phyloP scores from a whole-genome alignment of 202 grass and related monocot genomes.

The Eragrostis tef region DNA sequence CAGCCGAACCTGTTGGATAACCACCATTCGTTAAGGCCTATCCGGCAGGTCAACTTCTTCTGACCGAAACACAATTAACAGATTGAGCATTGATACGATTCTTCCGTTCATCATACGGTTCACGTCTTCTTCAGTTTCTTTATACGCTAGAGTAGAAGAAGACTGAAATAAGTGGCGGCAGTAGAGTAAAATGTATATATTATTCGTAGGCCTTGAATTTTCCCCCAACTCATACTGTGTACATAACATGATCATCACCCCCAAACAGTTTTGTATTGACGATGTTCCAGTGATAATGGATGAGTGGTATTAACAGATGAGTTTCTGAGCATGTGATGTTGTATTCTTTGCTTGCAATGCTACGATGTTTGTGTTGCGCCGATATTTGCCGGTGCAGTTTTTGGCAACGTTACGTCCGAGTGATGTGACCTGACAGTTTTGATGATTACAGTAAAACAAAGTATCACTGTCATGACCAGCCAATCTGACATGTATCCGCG shows the following conservation, averaged over 20 bases:
- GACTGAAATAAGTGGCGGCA: constrained; percentile 42
- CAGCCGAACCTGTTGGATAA: constrained; percentile 62
- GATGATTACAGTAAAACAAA: background rate
- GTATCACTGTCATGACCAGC: background rate
- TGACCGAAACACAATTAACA: constrained; percentile 50
- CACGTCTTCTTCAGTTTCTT: constrained; percentile 27
- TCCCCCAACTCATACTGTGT: constrained; percentile 14
- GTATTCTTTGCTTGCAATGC: background rate
- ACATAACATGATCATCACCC: constrained; percentile 30
- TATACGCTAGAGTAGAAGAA: constrained; percentile 24
- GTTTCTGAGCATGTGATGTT: background rate
- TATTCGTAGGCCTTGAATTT: constrained; percentile 10
- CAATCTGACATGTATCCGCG: background rate
- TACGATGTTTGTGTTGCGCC: background rate
- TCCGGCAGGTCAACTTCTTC: constrained; percentile 70
- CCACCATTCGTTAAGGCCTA: constrained; percentile 60
- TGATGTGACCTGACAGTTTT: constrained; percentile 33
- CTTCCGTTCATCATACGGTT: constrained; percentile 34
- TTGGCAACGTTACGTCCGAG: background rate
- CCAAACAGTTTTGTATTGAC: constrained; percentile 43
- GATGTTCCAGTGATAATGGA: constrained; percentile 16
- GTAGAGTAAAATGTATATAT: constrained; percentile 55
- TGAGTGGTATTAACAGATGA: background rate
- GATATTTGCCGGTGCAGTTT: background rate
- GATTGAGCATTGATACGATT: constrained; percentile 33